Conservation (phyloP, 129 eudicot species). For the Centrapalus pauciflorus region DNA sequence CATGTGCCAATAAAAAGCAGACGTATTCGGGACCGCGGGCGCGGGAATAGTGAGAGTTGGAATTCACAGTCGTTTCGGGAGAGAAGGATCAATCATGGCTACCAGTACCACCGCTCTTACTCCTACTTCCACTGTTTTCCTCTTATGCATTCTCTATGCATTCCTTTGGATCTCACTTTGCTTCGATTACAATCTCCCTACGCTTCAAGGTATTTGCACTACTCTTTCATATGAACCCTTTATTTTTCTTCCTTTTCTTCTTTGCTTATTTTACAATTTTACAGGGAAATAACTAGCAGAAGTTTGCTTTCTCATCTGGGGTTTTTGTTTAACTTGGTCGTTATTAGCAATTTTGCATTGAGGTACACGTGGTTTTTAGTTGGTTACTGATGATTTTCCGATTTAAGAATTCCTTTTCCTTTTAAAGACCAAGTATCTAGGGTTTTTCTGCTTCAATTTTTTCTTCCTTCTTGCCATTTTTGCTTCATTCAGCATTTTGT, state of each 20-base stretch:
- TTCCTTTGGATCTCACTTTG: conserved; percentile 33
- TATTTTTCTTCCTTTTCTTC: background rate
- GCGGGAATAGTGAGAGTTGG: conserved; percentile 1
- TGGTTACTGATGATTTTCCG: background rate
- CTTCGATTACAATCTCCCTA: background rate
- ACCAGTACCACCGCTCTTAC: background rate
- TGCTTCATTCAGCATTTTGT: background rate
- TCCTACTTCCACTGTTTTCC: conserved; percentile 17
- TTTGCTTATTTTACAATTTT: background rate
- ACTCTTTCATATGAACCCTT: background rate
- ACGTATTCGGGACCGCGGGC: too few species aligned
- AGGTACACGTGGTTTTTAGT: background rate
- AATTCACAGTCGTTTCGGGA: background rate
- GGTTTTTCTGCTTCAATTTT: background rate
- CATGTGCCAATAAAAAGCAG: conserved; percentile 3
- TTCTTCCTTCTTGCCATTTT: too few species aligned
- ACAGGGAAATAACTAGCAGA: background rate
- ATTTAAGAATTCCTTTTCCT: background rate
- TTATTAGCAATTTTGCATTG: background rate
- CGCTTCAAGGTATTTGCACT: conserved; percentile 19
- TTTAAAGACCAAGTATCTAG: background rate
- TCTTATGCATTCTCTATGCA: conserved; percentile 17
- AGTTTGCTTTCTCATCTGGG: background rate
- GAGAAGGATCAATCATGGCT: conserved; percentile 6
- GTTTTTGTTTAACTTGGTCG: background rate